Base-by-base conservation (phyloP, 495 filamentous ascomycete species). In the Pyronema omphalodes region DNA sequence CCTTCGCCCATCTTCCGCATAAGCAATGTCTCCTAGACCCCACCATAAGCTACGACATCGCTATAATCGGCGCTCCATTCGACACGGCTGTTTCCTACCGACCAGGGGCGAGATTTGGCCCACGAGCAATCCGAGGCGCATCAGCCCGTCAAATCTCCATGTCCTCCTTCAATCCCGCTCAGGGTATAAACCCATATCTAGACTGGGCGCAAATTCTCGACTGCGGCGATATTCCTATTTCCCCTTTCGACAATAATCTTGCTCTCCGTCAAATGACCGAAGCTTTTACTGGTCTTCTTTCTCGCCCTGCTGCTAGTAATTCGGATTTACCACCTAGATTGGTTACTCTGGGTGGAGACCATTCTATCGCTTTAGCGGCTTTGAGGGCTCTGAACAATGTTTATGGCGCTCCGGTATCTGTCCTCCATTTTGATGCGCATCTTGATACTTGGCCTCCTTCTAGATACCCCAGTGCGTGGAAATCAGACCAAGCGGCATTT, bases 361-460 rank as follows among this genome's bases (percentile, higher is more conserved):
- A 89, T 65, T 82, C 78, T 60, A 71, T 91, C 36, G 82, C 83
- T 1, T 71, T 91, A 9, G 80, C 85, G 3, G 83, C 84, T 6
- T 73, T 93, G 17, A 71, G 86, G 3, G 83, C 82, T 0, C 64
- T 88, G 51, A 75, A 80, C 49, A 74, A 77, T 58, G 72, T 82
- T n/a, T 78, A 88, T 65, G 77, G 79, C 6, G 12, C 1, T 33
- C 80, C 82, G 0, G 72, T 91, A 29, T 77, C 83, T 3, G 86
- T 91, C 9, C 71, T 93, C 45, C 86, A 93, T 66, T 91, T 91
- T 67, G 86, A 91, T 60, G 84, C 78, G 19, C 69, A 85, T 63
- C 72, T 84, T 0, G 86, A 93, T 63, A 91, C 86, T 4, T 89
- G 85, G 85, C 78, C 86, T 62, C 86, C 86, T 0, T 76, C 74